Evolutionary conservation across 208 protist genomes (phyloP).

Genomic region (Acanthamoeba sp.): DNA sequence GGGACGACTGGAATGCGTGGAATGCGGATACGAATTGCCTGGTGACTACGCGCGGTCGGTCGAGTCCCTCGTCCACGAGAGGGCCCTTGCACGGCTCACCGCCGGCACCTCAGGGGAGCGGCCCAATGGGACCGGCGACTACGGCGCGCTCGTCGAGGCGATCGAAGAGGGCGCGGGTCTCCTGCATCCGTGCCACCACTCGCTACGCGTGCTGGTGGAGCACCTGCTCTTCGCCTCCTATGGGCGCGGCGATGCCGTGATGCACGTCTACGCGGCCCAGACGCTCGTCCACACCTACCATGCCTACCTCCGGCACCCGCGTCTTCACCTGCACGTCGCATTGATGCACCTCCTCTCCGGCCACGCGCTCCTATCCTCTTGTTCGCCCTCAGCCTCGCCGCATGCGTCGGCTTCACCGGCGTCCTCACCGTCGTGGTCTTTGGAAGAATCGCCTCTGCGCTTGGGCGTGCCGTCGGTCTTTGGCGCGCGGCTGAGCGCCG

Average conservation of each 20-base stretch:
- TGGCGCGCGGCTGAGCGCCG: not conserved
- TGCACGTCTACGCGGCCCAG: conserved; percentile 42
- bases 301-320: conserved; percentile 30
- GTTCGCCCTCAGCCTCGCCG: not conserved
- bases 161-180: conserved; percentile 12
- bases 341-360: conserved; percentile 16
- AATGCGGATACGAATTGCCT: conserved; percentile 44
- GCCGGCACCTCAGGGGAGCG: not conserved
- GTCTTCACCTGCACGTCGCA: conserved; percentile 27
- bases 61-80: not conserved
- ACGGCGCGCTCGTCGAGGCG: not conserved
- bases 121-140: not conserved
- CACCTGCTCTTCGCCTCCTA: not conserved
- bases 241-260: not conserved
- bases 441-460: not conserved
- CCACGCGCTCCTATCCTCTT: not conserved
- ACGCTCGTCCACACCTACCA: conserved; percentile 24
- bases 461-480: conserved; percentile 10
- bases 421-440: not conserved
- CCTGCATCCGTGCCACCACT: conserved; percentile 41
- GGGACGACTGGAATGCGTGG: not conserved
- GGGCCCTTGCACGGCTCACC: not conserved
- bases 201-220: not conserved
- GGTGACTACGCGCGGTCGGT: conserved; percentile 27
- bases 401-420: not conserved